These are phyloP conservation scores for Mortierella claussenii DNA, from an alignment of 192 early-diverging fungal genomes.

Conservation along the genomic window DNA sequence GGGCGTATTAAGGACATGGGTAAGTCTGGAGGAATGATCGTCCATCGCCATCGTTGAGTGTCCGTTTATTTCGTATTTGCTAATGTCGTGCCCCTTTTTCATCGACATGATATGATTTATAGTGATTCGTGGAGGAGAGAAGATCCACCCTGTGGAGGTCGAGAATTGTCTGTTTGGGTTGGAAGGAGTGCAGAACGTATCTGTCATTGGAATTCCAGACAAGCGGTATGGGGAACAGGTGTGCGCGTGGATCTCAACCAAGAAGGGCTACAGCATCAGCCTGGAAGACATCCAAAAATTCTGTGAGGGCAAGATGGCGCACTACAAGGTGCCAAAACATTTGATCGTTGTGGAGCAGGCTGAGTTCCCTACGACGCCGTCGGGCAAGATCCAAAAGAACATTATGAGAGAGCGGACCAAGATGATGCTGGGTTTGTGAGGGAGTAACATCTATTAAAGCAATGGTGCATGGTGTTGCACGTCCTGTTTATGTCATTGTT, in stretches of 20 bases:
- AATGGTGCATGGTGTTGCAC: too few species aligned
- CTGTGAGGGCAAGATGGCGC: constrained; percentile 55
- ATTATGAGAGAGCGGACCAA: constrained; percentile 45
- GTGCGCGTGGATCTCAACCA: constrained; percentile 59
- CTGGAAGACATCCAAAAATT: constrained; percentile 51
- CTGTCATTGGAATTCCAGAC: constrained; percentile 60
- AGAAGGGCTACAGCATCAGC: constrained; percentile 28
- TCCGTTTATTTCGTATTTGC: too few species aligned
- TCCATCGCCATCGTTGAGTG: neutral
- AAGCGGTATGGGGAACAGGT: constrained; percentile 56
- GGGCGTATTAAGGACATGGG: constrained; percentile 61
- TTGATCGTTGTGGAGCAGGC: constrained; percentile 34
- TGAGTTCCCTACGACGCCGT: constrained; percentile 56
- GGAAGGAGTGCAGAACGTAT: constrained; percentile 54
- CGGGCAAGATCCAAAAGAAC: constrained; percentile 63
- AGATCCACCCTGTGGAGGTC: constrained; percentile 60
- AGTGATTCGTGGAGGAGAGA: constrained; percentile 65
- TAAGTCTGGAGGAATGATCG: neutral
- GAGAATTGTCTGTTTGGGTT: constrained; percentile 58
- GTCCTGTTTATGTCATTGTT: too few species aligned
- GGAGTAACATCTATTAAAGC: too few species aligned
- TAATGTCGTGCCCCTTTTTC: too few species aligned
- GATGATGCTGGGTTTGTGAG: constrained; percentile 13
- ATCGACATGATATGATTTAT: neutral
- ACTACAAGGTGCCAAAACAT: constrained; percentile 59